Evolutionary conservation across 495 filamentous ascomycete genomes (phyloP), one percentile per base, ranked within the genome.

Genomic region (Penicillium fimorum): DNA sequence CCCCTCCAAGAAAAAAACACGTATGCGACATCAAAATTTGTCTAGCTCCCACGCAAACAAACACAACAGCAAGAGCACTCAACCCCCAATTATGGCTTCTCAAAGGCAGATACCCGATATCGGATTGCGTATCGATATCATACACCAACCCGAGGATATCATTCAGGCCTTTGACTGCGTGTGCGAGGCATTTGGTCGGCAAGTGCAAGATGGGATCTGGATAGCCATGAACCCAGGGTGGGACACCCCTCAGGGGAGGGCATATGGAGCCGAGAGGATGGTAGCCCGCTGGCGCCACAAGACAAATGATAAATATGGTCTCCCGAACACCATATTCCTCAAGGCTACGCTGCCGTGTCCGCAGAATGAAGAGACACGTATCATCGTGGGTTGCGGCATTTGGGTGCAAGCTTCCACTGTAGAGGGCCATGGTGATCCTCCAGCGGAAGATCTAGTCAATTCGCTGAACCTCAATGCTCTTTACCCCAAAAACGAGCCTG

Each of bases 161-260:
- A 33, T 44, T 12, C 53, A 47, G 12, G 48, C 49, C 2, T 61
- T 61, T 30, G 18, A 61, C 13, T 48, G 53, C n/a, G 37, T 53
- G 2, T 37, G 43, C 44, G 53, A 57, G 10, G 68, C 75, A 24
- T 80, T 80, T 53, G 76, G 72, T 41, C 57, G 62, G 1, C 76
- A 80, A 41, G 58, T 51, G 8, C 41, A 61, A 18, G 77, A 80
- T 58, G 64, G 60, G 1, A 58, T 78, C 41, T 80, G 76, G 76
- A 71, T 60, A 3, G 65, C 62, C 37, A 61, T 72, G 59, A 72
- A 78, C 40, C 76, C 77, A 0, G 70, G 59, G 32, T 80, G 76
- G 76, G 66, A 77, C 11, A 74, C 70, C 7, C 61, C 71, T 11
- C 50, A 59, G 11, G 76, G 76, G 5, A 53, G 59, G 52, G 35